Evolutionary conservation across 164 flowering plant genomes (phyloP).

Genomic region (Kalanchoe fedtschenkoi): DNA sequence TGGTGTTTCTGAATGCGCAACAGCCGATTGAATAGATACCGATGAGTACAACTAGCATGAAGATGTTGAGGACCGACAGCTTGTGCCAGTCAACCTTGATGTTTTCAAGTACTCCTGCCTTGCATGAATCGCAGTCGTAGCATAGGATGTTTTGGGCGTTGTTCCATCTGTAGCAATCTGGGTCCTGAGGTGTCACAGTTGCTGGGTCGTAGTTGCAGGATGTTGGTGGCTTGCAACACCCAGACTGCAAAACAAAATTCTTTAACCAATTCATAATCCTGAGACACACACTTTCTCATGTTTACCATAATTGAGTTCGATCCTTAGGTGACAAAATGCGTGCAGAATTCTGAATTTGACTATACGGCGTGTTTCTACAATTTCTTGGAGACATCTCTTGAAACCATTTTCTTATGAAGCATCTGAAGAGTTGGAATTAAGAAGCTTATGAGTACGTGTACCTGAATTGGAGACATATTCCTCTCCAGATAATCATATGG

Average conservation of each 20-base stretch:
- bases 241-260: conserved; percentile 47
- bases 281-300: too few relatives aligned
- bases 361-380: too few relatives aligned
- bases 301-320: neutral
- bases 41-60: conserved; percentile 64
- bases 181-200: conserved; percentile 35
- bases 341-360: too few relatives aligned
- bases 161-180: conserved; percentile 83
- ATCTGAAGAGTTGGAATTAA: neutral
- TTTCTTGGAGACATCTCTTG: too few relatives aligned
- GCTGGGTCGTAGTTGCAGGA: conserved; percentile 48
- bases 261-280: too few relatives aligned
- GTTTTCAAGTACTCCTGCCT: conserved; percentile 79
- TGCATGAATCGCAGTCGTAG: conserved; percentile 95
- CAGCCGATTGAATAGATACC: conserved; percentile 70
- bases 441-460: conserved; percentile 9
- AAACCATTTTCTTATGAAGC: too few relatives aligned
- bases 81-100: conserved; percentile 70
- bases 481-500: conserved; percentile 63
- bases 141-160: conserved; percentile 50
- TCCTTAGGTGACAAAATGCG: too few relatives aligned
- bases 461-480: conserved; percentile 88
- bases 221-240: conserved; percentile 97
- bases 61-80: conserved; percentile 65
- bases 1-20: conserved; percentile 70